These are phyloP conservation scores for Ophiocordyceps robertsii DNA, from an alignment of 2,329 filamentous ascomycete genomes.

Conservation along the genomic window DNA sequence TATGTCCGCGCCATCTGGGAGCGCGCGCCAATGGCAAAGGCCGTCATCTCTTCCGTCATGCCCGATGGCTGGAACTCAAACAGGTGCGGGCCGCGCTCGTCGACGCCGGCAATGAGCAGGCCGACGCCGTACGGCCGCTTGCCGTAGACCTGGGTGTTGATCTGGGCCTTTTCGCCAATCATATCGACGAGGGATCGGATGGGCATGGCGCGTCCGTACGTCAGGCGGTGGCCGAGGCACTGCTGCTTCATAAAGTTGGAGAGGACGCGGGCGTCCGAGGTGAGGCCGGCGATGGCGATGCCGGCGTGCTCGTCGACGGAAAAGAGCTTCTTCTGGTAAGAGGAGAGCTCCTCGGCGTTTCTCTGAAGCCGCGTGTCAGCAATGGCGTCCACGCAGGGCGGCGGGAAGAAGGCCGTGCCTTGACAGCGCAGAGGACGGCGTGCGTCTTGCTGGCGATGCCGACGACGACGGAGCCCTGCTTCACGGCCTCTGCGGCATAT, in stretches of 20 bases:
- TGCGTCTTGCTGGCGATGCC: slow-evolving; percentile 97
- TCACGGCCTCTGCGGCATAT: slow-evolving; percentile 96
- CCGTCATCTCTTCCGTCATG: slow-evolving; percentile 93
- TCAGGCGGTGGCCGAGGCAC: slow-evolving; percentile 87
- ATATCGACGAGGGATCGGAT: slow-evolving; percentile 78
- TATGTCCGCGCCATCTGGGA: slow-evolving; percentile 98
- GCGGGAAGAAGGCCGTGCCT: slow-evolving; percentile 43
- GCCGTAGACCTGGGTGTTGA: slow-evolving; percentile 95
- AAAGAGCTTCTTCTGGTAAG: slow-evolving; percentile 99
- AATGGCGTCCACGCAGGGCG: neutral
- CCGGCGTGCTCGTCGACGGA: slow-evolving; percentile 90
- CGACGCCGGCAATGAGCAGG: slow-evolving; percentile 81
- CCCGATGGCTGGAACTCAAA: slow-evolving; percentile 97
- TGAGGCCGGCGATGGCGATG: slow-evolving; percentile 89
- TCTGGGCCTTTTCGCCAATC: slow-evolving; percentile 93
- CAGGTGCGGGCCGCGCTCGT: slow-evolving; percentile 85
- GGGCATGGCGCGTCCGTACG: slow-evolving; percentile 87
- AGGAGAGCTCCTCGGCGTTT: slow-evolving; percentile 97
- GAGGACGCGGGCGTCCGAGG: slow-evolving; percentile 93
- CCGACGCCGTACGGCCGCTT: slow-evolving; percentile 94
- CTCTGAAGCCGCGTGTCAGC: slow-evolving; percentile 45
- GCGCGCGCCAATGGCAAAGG: slow-evolving; percentile 88
- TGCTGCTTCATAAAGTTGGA: slow-evolving; percentile 99
- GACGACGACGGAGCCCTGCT: slow-evolving; percentile 96
- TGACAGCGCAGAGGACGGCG: slow-evolving; percentile 87